These are phyloP conservation scores for Fonsecaea pugnacius DNA, from an alignment of 2,329 filamentous ascomycete species.

Conservation along the genomic window DNA sequence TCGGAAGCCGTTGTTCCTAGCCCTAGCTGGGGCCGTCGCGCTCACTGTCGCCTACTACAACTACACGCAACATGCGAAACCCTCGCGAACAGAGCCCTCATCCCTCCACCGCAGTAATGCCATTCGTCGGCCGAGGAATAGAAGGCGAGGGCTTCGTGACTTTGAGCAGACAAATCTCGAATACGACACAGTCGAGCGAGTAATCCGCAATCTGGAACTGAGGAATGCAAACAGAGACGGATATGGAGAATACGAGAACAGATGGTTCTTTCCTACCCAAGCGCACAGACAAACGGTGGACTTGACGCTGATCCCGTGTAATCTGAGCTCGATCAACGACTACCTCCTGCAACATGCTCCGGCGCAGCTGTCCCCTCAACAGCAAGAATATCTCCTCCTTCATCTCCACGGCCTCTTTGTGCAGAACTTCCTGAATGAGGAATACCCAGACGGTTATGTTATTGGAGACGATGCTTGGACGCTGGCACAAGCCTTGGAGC, in stretches of 20 bases:
- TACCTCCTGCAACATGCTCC: constrained; percentile 20
- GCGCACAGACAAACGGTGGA: constrained; percentile 18
- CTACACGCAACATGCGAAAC: constrained; percentile 22
- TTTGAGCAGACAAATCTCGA: constrained; percentile 25
- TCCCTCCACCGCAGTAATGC: constrained; percentile 38
- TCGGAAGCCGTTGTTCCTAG: constrained; percentile 30
- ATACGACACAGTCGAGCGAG: constrained; percentile 30
- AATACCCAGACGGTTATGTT: constrained; percentile 35
- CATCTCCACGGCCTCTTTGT: constrained; percentile 34
- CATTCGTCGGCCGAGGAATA: constrained; percentile 31
- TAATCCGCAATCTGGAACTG: constrained; percentile 23
- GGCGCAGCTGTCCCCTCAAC: constrained; percentile 12
- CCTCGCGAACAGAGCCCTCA: constrained; percentile 1
- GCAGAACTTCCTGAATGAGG: constrained; percentile 34
- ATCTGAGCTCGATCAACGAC: constrained; percentile 27
- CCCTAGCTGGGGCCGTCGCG: constrained; percentile 28
- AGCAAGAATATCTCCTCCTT: constrained; percentile 25
- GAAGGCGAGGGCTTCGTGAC: constrained; percentile 28
- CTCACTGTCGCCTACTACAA: constrained; percentile 29
- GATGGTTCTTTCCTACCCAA: constrained; percentile 26
- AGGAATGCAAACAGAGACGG: constrained; percentile 25
- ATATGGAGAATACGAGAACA: constrained; percentile 36
- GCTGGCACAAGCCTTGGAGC: constrained; percentile 20
- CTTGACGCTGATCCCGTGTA: constrained; percentile 29
- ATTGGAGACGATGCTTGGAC: constrained; percentile 30